Evolutionary conservation across 2,329 filamentous ascomycete species (phyloP).

Genomic region (Fusarium tanahbumbuense): DNA sequence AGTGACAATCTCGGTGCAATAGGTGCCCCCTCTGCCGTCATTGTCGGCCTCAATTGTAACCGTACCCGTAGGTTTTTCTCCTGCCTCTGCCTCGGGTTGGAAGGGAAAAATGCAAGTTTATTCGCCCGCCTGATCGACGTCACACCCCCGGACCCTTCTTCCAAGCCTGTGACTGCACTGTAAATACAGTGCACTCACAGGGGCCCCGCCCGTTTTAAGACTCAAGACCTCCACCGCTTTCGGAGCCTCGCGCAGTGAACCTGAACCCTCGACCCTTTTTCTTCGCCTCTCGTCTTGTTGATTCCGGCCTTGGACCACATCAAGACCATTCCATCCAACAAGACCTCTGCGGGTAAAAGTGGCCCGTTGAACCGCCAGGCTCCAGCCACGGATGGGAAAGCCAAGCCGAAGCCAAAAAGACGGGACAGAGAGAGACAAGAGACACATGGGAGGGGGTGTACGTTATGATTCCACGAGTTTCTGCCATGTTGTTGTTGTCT

Average conservation of each 20-base stretch:
- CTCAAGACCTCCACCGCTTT: constrained; percentile 44
- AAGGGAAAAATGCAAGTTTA: constrained; percentile 22
- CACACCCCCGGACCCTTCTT: constrained; percentile 27
- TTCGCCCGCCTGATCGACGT: constrained; percentile 43
- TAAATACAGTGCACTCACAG: constrained; percentile 12
- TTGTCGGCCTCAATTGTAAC: constrained; percentile 38
- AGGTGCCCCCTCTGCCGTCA: constrained; percentile 33
- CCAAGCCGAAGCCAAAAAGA: constrained; percentile 7
- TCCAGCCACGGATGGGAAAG: background rate
- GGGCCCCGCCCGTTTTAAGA: background rate
- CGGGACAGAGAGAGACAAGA: constrained; percentile 6
- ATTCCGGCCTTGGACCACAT: constrained; percentile 36
- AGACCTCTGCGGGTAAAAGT: constrained; percentile 46
- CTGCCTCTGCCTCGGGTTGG: constrained; percentile 30
- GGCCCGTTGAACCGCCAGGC: constrained; percentile 29
- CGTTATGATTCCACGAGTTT: constrained; percentile 38
- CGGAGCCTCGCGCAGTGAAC: constrained; percentile 44
- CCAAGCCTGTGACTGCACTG: constrained; percentile 3
- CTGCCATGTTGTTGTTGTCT: constrained; percentile 26
- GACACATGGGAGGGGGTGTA: constrained; percentile 29
- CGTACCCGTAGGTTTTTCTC: constrained; percentile 1
- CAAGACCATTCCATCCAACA: constrained; percentile 20
- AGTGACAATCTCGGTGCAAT: background rate
- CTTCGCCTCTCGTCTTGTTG: constrained; percentile 6
- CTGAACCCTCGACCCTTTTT: constrained; percentile 1